Conservation (phyloP, 331 rosid genomes). For the Telfairia occidentalis region DNA sequence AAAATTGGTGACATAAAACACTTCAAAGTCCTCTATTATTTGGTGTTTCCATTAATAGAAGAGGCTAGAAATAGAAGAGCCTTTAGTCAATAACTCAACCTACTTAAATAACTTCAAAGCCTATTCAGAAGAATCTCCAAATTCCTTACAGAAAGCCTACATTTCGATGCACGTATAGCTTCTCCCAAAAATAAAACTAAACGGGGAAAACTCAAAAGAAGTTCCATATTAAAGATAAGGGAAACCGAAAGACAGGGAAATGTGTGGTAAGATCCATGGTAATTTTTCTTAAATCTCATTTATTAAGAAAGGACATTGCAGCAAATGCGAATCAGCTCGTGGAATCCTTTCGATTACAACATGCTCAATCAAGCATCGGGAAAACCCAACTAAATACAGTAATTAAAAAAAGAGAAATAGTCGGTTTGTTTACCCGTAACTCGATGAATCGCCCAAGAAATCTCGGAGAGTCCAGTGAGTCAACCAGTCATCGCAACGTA, state of each 20-base stretch:
- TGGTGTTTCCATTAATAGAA: neutral
- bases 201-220: neutral
- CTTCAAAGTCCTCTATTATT: neutral
- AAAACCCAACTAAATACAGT: neutral
- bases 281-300: neutral
- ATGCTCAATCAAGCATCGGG: neutral
- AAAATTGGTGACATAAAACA: neutral
- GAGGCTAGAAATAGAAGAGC: neutral
- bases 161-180: neutral
- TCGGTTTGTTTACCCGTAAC: constrained; percentile 13
- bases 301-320: neutral
- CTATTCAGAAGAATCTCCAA: constrained; percentile 1
- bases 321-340: neutral
- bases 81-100: constrained; percentile 1
- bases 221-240: neutral
- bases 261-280: neutral
- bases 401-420: neutral
- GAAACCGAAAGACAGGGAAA: neutral
- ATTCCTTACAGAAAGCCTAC: neutral
- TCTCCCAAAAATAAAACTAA: neutral
- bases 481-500: constrained; percentile 42
- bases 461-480: constrained; percentile 23
- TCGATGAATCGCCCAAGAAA: constrained; percentile 14
- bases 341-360: neutral
- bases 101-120: neutral